These are phyloP conservation scores for Taphrina wiesneri DNA, from an alignment of 1,139 yeast genomes.

Conservation along the genomic window DNA sequence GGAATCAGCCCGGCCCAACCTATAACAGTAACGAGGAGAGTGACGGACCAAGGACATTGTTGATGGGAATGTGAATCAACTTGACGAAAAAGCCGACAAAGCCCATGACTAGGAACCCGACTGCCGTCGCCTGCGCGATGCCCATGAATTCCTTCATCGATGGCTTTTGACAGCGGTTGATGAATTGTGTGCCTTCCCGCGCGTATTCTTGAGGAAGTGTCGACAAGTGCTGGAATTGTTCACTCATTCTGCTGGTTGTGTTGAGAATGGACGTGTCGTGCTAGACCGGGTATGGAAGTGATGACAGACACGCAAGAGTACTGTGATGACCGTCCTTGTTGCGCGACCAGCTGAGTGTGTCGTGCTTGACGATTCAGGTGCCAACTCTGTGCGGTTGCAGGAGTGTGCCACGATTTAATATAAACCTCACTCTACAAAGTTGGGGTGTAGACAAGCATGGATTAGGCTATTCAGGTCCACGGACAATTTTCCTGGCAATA, in stretches of 20 bases:
- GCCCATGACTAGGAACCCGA: conserved; percentile 38
- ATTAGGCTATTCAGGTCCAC: not conserved
- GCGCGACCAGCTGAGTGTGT: no score
- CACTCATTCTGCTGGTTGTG: conserved; percentile 2
- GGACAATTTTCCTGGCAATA: not conserved
- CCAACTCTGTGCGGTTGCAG: not conserved
- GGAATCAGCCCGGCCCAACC: not conserved
- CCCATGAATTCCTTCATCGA: conserved; percentile 34
- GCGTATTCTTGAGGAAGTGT: conserved; percentile 31
- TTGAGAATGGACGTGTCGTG: not conserved
- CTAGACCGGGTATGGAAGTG: not conserved
- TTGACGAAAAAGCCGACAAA: conserved; percentile 38
- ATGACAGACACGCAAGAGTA: not conserved
- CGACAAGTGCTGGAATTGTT: conserved; percentile 29
- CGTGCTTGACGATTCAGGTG: no score
- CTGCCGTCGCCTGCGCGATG: conserved; percentile 37
- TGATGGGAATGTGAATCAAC: conserved; percentile 38
- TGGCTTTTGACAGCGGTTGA: conserved; percentile 38
- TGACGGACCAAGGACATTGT: conserved; percentile 35
- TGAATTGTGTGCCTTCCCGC: conserved; percentile 33
- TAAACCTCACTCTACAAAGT: not conserved
- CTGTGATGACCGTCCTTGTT: not conserved
- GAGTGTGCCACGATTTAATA: not conserved
- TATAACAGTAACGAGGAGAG: not conserved
- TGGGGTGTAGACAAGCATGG: not conserved